Evolutionary conservation across 2,329 filamentous ascomycete genomes (phyloP), one percentile per base, ranked within the genome.

Genomic region (Pezicula carpinea): DNA sequence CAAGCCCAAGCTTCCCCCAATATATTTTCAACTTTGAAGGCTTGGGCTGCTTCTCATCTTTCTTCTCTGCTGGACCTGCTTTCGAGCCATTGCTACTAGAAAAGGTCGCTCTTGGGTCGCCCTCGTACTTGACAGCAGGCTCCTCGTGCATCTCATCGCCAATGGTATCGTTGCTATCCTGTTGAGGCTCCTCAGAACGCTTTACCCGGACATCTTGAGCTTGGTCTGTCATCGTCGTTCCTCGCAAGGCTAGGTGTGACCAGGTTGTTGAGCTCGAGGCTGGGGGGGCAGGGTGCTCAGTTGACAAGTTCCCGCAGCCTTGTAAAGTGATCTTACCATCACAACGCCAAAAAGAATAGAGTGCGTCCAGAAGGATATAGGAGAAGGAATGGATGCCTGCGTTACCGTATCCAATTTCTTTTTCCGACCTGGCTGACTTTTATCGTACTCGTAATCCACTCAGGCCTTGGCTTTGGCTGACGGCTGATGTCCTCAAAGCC

Each of bases 1-100:
- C 74, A 6, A 71, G 46, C 11, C 53, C 60, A 32, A 59, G n/a
- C 52, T 67, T 73, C 17, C 56, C 55, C 62, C 69, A 68, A 43
- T 58, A 45, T 32, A 55, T 47, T 48, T 61, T 59, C 1, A 62
- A 13, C 39, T 59, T 60, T 34, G 50, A 63, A 1, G 41, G 52
- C 49, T 49, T 54, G 31, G 50, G 43, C 41, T 60, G 56, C 43
- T 60, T 49, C 5, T 17, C 8, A 23, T 62, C 51, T 2, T 46
- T 53, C 6, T 54, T 48, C 5, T 44, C 14, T 6, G 49, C 47
- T 17, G 46, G 39, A 14, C 54, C 49, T 3, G 46, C 46, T 15
- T 49, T 54, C 19, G 41, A 46, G 13, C 31, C 49, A 34, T 46
- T 41, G 21, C n/a, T 34, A 31, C 47, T 45, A 11, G 31, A 33